Base-by-base conservation (phyloP, 129 eudicot species). In the Erigeron canadensis region DNA sequence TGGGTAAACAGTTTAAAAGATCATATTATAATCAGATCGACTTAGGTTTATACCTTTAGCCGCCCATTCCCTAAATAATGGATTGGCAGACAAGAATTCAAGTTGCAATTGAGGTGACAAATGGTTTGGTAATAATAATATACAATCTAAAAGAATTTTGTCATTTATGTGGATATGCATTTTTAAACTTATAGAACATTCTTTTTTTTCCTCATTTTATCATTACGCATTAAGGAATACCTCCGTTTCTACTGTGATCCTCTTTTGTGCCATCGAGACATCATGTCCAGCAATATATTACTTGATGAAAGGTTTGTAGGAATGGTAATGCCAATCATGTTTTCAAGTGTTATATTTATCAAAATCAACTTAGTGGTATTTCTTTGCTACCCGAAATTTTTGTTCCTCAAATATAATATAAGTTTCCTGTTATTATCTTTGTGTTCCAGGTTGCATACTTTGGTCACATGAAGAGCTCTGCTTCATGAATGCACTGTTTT, bases 191-290 rank as follows among this genome's bases (percentile, higher is more conserved):
- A 58, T 28, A 47, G 16, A 61, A 48, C 6, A 46, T 43, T 58
- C 21, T 6, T 19, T n/a, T n/a, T n/a, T 45, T 74, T 76, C 55
- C 75, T 68, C 38, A 22, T 59, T 71, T 77, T 61, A 56, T 53
- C 45, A 68, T 70, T 51, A 59, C 72, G 51, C 77, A 50, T 82
- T 82, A 85, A 95, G 99, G 99, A 95, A 74, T 95, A 90, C 84
- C 97, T 95, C 23, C 99, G 90, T 65, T 88, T 84, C 79, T 95
- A 95, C 66, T 95, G 99, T 75, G 85, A 95, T 68, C 99, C 99
- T 67, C 96, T 97, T 68, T 67, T 95, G 81, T 95, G 97, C 84
- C 99, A 95, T 69, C 84, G 99, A 81, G 99, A 90, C 79, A 87
- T 95, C 42, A 95, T 90, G 80, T 90, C 99, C 65, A 90, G 99